These are phyloP conservation scores for Pestalotiopsis sp. DNA, from an alignment of 2,329 filamentous ascomycete genomes.

Conservation along the genomic window DNA sequence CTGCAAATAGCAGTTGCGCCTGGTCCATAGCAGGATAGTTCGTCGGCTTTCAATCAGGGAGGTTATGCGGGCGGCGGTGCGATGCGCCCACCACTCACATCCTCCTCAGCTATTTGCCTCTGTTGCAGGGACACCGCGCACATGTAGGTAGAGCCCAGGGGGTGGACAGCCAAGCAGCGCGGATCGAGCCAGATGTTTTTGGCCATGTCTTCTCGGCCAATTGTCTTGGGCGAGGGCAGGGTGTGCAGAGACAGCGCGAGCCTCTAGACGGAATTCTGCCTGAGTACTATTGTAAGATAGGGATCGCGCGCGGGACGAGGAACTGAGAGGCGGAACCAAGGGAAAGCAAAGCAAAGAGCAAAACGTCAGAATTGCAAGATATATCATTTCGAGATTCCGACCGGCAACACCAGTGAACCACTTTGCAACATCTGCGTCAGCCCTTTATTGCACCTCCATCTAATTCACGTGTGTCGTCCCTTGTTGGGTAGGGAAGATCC, in stretches of 20 bases:
- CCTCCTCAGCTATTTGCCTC: not conserved
- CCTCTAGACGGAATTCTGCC: constrained; percentile 12
- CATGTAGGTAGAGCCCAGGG: constrained; percentile 20
- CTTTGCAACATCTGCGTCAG: not conserved
- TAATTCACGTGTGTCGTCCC: constrained; percentile 10
- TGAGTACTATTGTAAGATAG: not conserved
- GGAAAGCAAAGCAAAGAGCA: constrained; percentile 8
- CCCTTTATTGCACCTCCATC: not conserved
- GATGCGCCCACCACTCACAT: constrained; percentile 7
- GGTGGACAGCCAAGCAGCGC: not conserved
- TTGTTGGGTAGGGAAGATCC: constrained; percentile 4
- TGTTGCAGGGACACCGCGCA: not conserved
- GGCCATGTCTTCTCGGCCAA: constrained; percentile 14
- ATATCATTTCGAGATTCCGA: constrained; percentile 8
- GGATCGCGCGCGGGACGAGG: not conserved
- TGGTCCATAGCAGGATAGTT: not conserved
- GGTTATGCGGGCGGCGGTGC: constrained; percentile 10
- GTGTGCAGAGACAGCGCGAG: constrained; percentile 6
- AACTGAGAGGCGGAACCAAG: not conserved
- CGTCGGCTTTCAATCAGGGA: constrained; percentile 11
- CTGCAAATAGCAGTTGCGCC: not conserved
- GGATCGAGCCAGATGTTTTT: constrained; percentile 8
- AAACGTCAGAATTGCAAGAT: constrained; percentile 4
- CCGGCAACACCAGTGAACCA: not conserved
- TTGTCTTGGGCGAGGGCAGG: constrained; percentile 11